These are phyloP conservation scores for Stachybotrys echinatus DNA, from an alignment of 2,329 filamentous ascomycete species.

Conservation along the genomic window DNA sequence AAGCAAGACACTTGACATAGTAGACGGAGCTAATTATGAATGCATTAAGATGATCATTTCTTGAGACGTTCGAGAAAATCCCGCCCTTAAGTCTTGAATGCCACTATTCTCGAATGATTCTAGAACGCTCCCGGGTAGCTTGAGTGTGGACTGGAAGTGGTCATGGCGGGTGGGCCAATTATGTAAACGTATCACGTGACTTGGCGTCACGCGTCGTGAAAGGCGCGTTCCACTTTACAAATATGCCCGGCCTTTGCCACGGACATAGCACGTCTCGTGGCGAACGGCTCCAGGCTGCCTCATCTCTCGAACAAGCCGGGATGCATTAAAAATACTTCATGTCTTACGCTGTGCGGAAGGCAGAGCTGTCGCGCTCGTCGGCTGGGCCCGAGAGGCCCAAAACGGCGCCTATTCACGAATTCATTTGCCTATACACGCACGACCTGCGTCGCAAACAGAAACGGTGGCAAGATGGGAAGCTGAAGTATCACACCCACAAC, in stretches of 20 bases:
- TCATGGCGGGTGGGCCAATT: too few species aligned
- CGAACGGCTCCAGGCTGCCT: background rate
- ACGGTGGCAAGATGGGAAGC: conserved; percentile 85
- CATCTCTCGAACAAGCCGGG: background rate
- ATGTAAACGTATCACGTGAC: background rate
- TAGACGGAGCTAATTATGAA: too few species aligned
- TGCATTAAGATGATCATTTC: too few species aligned
- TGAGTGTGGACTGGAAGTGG: too few species aligned
- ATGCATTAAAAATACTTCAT: conserved; percentile 4
- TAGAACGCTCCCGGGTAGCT: too few species aligned
- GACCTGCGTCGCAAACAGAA: conserved; percentile 85
- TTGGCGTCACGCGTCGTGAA: background rate
- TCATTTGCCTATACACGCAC: conserved; percentile 79
- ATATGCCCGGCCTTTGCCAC: background rate
- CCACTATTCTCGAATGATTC: too few species aligned
- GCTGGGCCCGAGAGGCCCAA: conserved; percentile 7
- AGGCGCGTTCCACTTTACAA: background rate
- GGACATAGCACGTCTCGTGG: background rate
- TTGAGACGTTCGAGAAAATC: too few species aligned
- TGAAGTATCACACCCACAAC: conserved; percentile 89
- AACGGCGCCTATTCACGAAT: conserved; percentile 74
- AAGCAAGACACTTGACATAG: too few species aligned
- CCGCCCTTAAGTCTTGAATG: too few species aligned
- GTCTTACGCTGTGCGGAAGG: conserved; percentile 13
- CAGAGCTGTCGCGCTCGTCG: background rate